Base-by-base conservation (phyloP, 2,329 filamentous ascomycete species). In the Hymenoscyphus scutula region DNA sequence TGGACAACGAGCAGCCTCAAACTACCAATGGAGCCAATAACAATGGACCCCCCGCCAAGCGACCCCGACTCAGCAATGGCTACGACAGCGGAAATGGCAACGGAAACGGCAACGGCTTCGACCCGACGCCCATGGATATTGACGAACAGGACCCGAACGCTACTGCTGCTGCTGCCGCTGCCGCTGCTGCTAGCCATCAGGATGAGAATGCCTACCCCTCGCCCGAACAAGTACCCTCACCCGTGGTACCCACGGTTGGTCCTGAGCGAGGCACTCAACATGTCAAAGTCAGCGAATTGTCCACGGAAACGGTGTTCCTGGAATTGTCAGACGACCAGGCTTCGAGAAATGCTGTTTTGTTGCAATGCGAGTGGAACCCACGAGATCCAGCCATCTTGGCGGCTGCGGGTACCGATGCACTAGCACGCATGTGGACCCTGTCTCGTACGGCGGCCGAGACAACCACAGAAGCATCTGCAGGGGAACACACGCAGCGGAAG, bases 321-420 rank as follows among this genome's bases (percentile, higher is more conserved):
- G 82, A 82, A 67, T 78, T 88, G 67, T 72, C 76, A 53, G 72
- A 74, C 38, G 70, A 74, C 63, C 71, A 72, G 66, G 70, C 74
- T 67, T 75, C 72, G 68, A 83, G 81, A 71, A 79, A 80, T 76
- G 84, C 85, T 73, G 81, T 87, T 71, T 77, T 88, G 76, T 80
- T 88, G 78, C 84, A 87, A 76, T 88, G 85, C 81, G 84, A 87
- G 80, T 89, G 85, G 84, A 87, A 84, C 79, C 86, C 86, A 69
- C 80, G 75, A 76, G 82, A 88, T 79, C 82, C 85, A 75, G 84
- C 82, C 64, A 78, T 86, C 77, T 80, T 89, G 80, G 86, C 85
- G 76, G 85, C 84, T 80, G 85, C 84, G 78, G 86, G 86, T 72
- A 88, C 84, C 75, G 86, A 88, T 80, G 84, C 85, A 77, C 84